Conservation (phyloP, 140 eudicot genomes). For the Bidens hawaiensis region DNA sequence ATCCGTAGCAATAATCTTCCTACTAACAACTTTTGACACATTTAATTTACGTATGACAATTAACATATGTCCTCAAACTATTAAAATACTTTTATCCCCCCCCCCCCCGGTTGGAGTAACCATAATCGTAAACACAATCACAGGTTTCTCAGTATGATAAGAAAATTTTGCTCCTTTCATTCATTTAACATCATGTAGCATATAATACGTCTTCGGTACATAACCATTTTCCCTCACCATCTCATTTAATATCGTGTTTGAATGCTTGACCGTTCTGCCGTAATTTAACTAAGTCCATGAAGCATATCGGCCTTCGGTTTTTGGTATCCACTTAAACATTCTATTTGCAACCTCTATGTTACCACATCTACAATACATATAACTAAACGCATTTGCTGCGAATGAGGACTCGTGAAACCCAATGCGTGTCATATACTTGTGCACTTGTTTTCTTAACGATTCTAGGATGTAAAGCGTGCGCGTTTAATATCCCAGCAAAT, state of each 20-base stretch:
- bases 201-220: constrained; percentile 20
- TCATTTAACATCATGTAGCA: constrained; percentile 39
- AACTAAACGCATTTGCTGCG: constrained; percentile 46
- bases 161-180: constrained; percentile 41
- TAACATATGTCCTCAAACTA: constrained; percentile 49
- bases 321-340: constrained; percentile 27
- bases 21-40: constrained; percentile 35
- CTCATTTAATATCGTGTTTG: constrained; percentile 21
- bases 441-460: constrained; percentile 39
- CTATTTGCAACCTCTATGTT: constrained; percentile 22
- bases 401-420: constrained; percentile 32
- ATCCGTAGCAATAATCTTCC: constrained; percentile 38
- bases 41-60: constrained; percentile 42
- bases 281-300: constrained; percentile 41
- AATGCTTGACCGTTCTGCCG: constrained; percentile 38
- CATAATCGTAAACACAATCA: constrained; percentile 22
- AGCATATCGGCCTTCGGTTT: constrained; percentile 25
- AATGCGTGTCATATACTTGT: constrained; percentile 36
- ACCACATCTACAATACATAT: constrained; percentile 43
- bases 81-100: constrained; percentile 45
- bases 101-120: constrained; percentile 36
- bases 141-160: constrained; percentile 32
- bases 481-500: constrained; percentile 39
- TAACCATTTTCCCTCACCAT: constrained; percentile 37
- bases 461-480: constrained; percentile 34